Base-by-base conservation (phyloP, 2,329 filamentous ascomycete species). In the Fusarium coffeatum region DNA sequence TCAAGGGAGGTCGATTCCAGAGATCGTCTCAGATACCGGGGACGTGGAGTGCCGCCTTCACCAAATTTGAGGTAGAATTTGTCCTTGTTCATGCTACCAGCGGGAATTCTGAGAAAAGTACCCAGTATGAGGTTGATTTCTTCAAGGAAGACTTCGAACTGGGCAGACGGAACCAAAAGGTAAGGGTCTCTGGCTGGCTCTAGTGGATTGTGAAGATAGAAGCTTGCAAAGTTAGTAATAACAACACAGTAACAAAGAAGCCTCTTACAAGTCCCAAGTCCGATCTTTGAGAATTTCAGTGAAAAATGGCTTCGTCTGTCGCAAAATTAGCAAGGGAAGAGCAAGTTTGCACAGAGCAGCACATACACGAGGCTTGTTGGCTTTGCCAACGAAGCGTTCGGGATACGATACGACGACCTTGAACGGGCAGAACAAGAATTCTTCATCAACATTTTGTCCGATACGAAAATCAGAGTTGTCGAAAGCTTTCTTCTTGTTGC, bases 221-320 rank as follows among this genome's bases (percentile, higher is more conserved):
- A 93, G 57, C 91, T 93, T 49, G 16, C 20, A 13, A 20, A 27
- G 56, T 76, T 54, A 76, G 66, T 20, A 37, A 47, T 11, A 13
- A 37, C 9, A 42, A 11, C 5, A n/a, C 6, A 18, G 2, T 11
- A 41, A n/a, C 3, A 37, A 11, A 34, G 15, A 20, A 13, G 4
- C 1, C 37, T 56, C 90, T 85, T 83, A 96, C 92, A 97, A 81
- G 67, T 95, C 89, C 94, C 94, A 97, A 13, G 82, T 75, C 62
- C 88, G 85, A 4, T 82, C 79, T 72, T 86, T 87, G 68, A 92
- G 83, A 51, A 93, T 85, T 5, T 77, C 74, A 34, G 87, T 82
- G 72, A 93, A 93, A 77, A 87, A 85, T 0, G 81, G 80, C 23
- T 70, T 73, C 7, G 79, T 80, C 84, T 85, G 23, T 10, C n/a